Evolutionary conservation across 2,329 filamentous ascomycete genomes (phyloP), one percentile per base, ranked within the genome.

Genomic region (Blumeria hordei): DNA sequence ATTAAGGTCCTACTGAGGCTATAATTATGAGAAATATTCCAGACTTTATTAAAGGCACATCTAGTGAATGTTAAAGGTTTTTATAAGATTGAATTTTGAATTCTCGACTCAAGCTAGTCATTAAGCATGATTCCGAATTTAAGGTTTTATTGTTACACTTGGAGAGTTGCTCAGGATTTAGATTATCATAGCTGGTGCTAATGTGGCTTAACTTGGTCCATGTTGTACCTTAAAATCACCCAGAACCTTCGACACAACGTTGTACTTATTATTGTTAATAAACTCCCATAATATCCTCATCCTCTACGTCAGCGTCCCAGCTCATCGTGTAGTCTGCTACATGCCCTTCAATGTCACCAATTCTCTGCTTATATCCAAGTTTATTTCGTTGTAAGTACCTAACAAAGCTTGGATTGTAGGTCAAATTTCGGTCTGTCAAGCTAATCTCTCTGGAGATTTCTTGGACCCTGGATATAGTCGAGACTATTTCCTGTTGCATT

Each of bases 371-470:
- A 6, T 14, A 32, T 14, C 54, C 55, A 45, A 59, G 61, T 57
- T 60, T 63, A 32, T 72, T 70, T 60, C 73, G 73, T 43, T 76
- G 70, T 18, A 58, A 52, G 36, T 57, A 60, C 53, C 70, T 72
- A 5, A 78, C 66, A 59, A 78, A 81, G 21, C 80, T 75, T 58
- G 71, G 74, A 61, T 72, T 74, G n/a, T 71, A 69, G 49, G 69
- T 71, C 8, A 82, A 67, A 32, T 76, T 71, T 55, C 75, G 71
- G 58, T 76, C 73, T 1, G 73, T 74, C n/a, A 69, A 65, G 59
- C 69, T 69, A 60, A 77, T 73, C 54, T 76, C 66, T 33, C 68
- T 64, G 50, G 68, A 67, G 11, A 81, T 65, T 11, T 61, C 60
- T 56, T 70, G 67, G 45, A 81, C 68, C 10, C 67, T 69, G 11